Evolutionary conservation across 352 stramenopile species (phyloP), one percentile per base, ranked within the genome.

Genomic region (Phytopythium litorale): DNA sequence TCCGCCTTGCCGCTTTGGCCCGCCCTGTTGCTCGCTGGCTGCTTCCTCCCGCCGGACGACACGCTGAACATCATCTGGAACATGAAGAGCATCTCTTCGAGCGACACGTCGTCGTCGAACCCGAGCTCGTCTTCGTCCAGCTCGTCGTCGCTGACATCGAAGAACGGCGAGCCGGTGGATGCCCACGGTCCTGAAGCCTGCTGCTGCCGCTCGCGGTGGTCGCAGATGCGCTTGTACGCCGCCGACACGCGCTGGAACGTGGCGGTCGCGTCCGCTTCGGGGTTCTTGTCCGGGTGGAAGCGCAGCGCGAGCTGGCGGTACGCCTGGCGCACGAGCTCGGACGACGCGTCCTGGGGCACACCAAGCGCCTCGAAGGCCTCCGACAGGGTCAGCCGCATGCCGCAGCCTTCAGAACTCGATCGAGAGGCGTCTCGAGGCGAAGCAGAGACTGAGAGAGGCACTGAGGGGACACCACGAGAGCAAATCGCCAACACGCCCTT

Each of bases 71-170:
- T 64, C 76, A 90, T 84, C 58, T 90, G 68, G 37, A 90, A 90
- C 81, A 90, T 87, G 64, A 79, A 78, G 40, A 90, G 76, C 81
- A 90, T 90, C 50, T 88, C 79, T 7, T 88, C 78, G 45, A 88
- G 76, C 28, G 80, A 82, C 5, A 33, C 30, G 42, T 76, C 66
- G 51, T 78, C 66, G 28, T 68, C 73, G 32, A 76, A 77, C 7
- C 63, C 66, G 51, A 77, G 67, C 16, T 68, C 60, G 25, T 67
- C 63, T 8, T 77, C 70, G 28, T 66, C 56, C 0, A 65, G 57
- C 4, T 65, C 61, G 12, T 66, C 51, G 25, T 71, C 49, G 38
- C 35, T 62, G 0, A 62, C 54, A 6, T 67, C 63, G 25, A 40
- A 48, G 25, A 45, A 30, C 11, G 1, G 37, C 16, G 19, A 33